Base-by-base conservation (phyloP, 2,329 filamentous ascomycete genomes). In the Amphichorda felina region DNA sequence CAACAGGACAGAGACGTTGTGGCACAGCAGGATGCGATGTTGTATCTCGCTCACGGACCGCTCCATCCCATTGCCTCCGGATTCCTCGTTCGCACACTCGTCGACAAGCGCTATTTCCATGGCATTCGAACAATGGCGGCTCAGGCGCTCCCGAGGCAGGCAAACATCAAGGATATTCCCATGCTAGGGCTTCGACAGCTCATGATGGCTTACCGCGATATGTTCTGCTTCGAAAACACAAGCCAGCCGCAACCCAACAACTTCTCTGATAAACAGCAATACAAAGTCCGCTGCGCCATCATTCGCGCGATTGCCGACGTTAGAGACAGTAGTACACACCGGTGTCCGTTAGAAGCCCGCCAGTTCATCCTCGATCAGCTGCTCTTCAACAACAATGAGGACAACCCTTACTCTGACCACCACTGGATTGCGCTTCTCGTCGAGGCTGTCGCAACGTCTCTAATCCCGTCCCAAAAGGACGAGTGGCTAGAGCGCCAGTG, bases 1-100 rank as follows among this genome's bases (percentile, higher is more conserved):
- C 91, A 98, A 55, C 91, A 98, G 57, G 91, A 98, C 57, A 74
- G 89, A 47, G 93, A 98, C 54, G 85, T 98, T 39, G 85, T 94
- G 43, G 93, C 93, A n/a, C 76, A 81, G 45, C 73, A 79, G 48
- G 75, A 81, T 47, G 75, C 85, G 4, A 75, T 94, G 61, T 69
- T 91, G 49, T 86, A 81, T 51, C 72, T 94, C 45, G 68, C 73
- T 28, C 57, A 57, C 54, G 70, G 53, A 60, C 79, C 75, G 32
- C 72, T 83, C 16, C 83, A 89, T 55, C 78, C 80, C 6, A 74
- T 96, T 29, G 82, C 88, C 21, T 88, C 93, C 1, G 93, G 87
- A 0, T 88, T 96, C 43, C 72, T 96, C 27, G 74, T 87, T 13
- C 77, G 91, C 35, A 98, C 91, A 1, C 64, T 96, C 19, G 82